Evolutionary conservation across 768 basidiomycete species (phyloP), one percentile per base, ranked within the genome.

Genomic region (Mycena amicta): DNA sequence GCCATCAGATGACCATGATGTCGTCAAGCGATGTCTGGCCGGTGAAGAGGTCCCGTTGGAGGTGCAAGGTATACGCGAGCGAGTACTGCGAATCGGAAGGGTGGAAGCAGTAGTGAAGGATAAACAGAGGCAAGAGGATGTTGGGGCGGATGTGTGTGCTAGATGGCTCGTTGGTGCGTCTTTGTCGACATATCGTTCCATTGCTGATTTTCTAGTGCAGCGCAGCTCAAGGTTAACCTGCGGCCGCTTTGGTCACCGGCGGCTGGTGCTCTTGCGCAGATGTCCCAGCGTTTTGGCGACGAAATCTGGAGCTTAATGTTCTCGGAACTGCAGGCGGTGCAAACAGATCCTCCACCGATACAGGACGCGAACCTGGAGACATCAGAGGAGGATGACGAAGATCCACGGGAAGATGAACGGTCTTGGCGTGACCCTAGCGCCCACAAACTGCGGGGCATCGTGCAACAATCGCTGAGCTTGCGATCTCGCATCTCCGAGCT

Each of bases 191-290:
- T 31, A 20, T 30, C 39, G 23, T 50, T 59, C 15, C 11, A 2
- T 52, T 30, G 25, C 56, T 63, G 49, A 51, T 15, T 30, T 31
- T 50, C 2, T 25, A 13, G 20, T 55, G 25, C 66, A 89, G 92
- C 90, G 5, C 95, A 97, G 70, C 78, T 98, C 52, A 98, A 98
- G 75, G 90, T 98, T 59, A 96, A 95, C 69, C 75, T 98, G 45
- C 83, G 92, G 27, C 97, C 97, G 0, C 68, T 97, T 16, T 99
- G 95, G 90, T 83, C 86, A 3, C 89, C 95, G 18, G 85, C 94
- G 3, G 81, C 87, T 13, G 81, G 82, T 12, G 88, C 90, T 0
- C 71, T 97, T 4, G 78, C 83, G 0, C 78, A 83, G 0, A 70
- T 83, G 50, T 66, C 73, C 1, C 71, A 76, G 26, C 75, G 82